Percentiles rank a stretch among this genome's conserved stretches.
These are phyloP conservation scores for Xylaria nigripes DNA, from an alignment of 495 filamentous ascomycete genomes.

Conservation along the genomic window DNA sequence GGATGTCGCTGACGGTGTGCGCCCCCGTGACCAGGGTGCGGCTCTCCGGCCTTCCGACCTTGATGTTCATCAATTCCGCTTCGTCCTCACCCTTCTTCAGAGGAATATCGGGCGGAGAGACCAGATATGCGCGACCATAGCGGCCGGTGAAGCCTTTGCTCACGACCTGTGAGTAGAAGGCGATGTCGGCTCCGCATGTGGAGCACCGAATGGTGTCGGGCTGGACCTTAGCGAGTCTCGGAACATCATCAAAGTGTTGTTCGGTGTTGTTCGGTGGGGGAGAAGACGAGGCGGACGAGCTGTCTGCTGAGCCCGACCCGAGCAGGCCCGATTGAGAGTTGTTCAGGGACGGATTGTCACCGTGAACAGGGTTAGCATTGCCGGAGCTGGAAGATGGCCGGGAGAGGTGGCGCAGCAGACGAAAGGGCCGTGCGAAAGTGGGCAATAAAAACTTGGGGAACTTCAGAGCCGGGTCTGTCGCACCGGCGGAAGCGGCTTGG, in stretches of 20 bases:
- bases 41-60: constrained; percentile 47
- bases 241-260: not conserved
- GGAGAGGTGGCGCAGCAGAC: constrained; percentile 25
- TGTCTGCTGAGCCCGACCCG: constrained; percentile 13
- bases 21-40: constrained; percentile 71
- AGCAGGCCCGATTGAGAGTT: constrained; percentile 26
- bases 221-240: constrained; percentile 26
- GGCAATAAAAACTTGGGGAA: constrained; percentile 44
- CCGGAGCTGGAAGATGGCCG: not conserved
- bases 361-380: constrained; percentile 1
- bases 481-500: not conserved
- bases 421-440: constrained; percentile 36
- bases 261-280: constrained; percentile 10
- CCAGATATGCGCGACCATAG: constrained; percentile 88
- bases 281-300: constrained; percentile 2
- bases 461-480: constrained; percentile 11
- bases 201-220: constrained; percentile 58
- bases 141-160: constrained; percentile 89
- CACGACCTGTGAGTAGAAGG: constrained; percentile 69
- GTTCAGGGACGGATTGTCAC: constrained; percentile 23
- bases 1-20: constrained; percentile 56
- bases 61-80: constrained; percentile 38
- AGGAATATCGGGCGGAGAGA: constrained; percentile 44
- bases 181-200: constrained; percentile 66
- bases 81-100: constrained; percentile 14